Evolutionary conservation across 805 yeast species (phyloP), one percentile per base, ranked within the genome.

Genomic region (Candida suzukii): DNA sequence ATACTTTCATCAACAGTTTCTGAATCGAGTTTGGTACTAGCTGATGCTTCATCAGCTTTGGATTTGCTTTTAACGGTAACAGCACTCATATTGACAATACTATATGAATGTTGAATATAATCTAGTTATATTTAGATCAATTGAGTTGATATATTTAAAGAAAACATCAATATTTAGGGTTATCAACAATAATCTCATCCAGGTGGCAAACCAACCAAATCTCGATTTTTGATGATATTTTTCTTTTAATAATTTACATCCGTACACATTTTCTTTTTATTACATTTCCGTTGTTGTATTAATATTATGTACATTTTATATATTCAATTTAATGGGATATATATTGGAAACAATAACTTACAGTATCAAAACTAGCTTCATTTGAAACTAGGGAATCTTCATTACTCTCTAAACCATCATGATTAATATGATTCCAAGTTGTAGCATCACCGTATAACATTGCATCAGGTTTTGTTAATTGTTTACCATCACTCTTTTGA

Each of bases 361-460:
- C 78, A 37, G 85, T 88, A 30, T 77, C 71, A 50, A 73, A 74
- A 18, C 74, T 71, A 17, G 71, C 64, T 58, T 93, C 99, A 53
- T 84, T 88, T 48, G 77, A 73, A 45, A 93, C 66, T 39, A 93
- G 64, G 45, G 76, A 73, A 56, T 93, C 99, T 51, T 88, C 85
- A 18, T 90, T 85, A 26, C 65, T 63, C 22, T 60, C 65, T 54
- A 93, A 66, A 2, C 74, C 77, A 3, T 67, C 73, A 45, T 74
- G 85, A 45, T 80, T 74, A 43, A 86, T 70, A 64, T 93, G 99
- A 58, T 93, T 91, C 99, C 99, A 91, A 0, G 97, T 81, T 0
- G 97, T 93, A 0, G 98, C 86, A 62, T 93, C 99, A 48, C 99
- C 99, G 57, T 93, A 93, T 27, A 93, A 65, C 96, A 93, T 90